Conservation (phyloP, 805 yeast species). For the Starmerella riodocensis region DNA sequence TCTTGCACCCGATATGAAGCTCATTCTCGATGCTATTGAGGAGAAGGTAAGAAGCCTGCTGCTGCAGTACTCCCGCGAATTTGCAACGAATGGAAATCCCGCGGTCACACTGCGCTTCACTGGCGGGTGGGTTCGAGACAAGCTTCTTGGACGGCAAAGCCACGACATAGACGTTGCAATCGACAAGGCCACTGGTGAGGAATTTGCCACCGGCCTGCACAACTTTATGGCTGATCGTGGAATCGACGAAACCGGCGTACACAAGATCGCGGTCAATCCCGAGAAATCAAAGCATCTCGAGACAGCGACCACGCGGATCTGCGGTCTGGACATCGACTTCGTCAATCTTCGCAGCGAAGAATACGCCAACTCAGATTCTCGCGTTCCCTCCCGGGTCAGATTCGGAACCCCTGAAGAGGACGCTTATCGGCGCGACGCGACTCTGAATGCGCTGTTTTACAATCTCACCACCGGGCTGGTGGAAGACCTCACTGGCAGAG, state of each 20-base stretch:
- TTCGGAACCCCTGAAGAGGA: conserved; percentile 89
- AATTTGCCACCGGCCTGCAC: conserved; percentile 58
- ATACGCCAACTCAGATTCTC: conserved; percentile 56
- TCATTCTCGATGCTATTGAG: conserved; percentile 25
- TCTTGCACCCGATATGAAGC: conserved; percentile 14
- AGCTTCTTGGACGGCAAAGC: conserved; percentile 62
- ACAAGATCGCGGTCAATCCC: conserved; percentile 82
- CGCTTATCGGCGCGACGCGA: conserved; percentile 88
- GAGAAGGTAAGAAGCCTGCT: conserved; percentile 24
- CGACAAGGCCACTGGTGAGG: conserved; percentile 70
- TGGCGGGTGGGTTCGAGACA: conserved; percentile 98
- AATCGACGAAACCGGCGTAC: conserved; percentile 33
- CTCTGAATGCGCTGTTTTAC: conserved; percentile 82
- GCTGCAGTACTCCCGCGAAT: conserved; percentile 24
- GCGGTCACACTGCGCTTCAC: conserved; percentile 58
- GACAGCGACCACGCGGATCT: conserved; percentile 83
- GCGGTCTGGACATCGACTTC: conserved; percentile 78
- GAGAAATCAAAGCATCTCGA: conserved; percentile 93
- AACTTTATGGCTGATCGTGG: conserved; percentile 31
- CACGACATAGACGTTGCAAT: conserved; percentile 90
- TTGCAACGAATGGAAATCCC: conserved; percentile 16
- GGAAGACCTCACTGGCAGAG: conserved; percentile 75
- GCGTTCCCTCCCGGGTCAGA: conserved; percentile 64
- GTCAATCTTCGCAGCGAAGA: conserved; percentile 82
- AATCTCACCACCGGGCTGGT: conserved; percentile 54